phyloP scores from a whole-genome alignment of 129 eudicot species.

The Pseudognaphalium luteoalbum region DNA sequence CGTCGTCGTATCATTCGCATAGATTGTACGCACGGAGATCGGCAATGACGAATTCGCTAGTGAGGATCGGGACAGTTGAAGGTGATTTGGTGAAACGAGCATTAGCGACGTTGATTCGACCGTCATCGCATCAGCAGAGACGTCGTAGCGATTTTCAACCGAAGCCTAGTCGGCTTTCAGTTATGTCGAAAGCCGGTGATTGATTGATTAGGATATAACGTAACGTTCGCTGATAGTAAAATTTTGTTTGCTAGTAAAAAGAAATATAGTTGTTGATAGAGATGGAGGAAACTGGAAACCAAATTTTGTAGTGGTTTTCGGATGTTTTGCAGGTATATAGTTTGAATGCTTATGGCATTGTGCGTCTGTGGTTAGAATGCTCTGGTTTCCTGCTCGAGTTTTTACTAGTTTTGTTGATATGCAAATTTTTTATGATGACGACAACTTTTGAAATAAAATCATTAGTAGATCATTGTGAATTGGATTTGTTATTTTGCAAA shows the following conservation, averaged over 20 bases:
- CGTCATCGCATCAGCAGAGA: constrained; percentile 60
- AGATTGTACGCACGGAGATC: constrained; percentile 62
- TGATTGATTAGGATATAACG: background rate
- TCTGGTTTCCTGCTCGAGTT: background rate
- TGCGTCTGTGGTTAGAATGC: constrained; percentile 2
- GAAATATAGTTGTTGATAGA: constrained; percentile 13
- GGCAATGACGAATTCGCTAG: constrained; percentile 71
- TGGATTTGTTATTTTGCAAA: no score
- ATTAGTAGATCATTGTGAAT: no score
- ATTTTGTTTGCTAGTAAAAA: background rate
- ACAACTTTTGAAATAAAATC: no score
- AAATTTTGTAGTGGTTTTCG: constrained; percentile 7
- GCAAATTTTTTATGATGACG: no score
- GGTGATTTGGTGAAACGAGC: constrained; percentile 66
- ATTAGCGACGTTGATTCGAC: constrained; percentile 61
- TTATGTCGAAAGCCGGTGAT: constrained; percentile 53
- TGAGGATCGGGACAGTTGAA: constrained; percentile 65
- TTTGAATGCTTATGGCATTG: background rate
- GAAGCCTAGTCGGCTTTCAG: constrained; percentile 58
- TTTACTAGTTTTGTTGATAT: no score
- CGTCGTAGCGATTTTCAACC: constrained; percentile 63
- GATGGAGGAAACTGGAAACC: constrained; percentile 10
- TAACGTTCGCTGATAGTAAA: background rate
- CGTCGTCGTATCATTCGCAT: constrained; percentile 45
- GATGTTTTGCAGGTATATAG: background rate